These are phyloP conservation scores for Celoporthe dispersa DNA, from an alignment of 2,329 filamentous ascomycete genomes.

Conservation along the genomic window DNA sequence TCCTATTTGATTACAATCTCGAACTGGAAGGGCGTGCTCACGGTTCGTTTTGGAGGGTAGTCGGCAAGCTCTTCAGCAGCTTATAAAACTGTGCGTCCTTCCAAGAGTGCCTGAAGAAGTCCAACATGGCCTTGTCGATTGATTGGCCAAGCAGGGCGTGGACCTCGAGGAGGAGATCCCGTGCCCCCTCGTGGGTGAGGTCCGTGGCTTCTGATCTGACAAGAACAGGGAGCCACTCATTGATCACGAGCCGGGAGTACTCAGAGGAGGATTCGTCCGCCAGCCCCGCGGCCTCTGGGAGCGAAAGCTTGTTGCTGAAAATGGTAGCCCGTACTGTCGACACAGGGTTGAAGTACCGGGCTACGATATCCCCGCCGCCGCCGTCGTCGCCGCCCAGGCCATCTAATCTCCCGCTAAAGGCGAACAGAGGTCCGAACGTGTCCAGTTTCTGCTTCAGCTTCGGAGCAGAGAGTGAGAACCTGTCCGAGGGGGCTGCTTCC, in stretches of 20 bases:
- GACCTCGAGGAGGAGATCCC: constrained; percentile 14
- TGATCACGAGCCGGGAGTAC: constrained; percentile 9
- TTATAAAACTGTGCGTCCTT: not conserved
- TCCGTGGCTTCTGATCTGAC: constrained; percentile 17
- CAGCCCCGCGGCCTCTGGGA: not conserved
- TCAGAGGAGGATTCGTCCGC: not conserved
- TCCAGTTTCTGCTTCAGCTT: constrained; percentile 4
- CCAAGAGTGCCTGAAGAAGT: constrained; percentile 14
- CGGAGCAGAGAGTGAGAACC: constrained; percentile 1
- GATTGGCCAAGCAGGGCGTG: constrained; percentile 9
- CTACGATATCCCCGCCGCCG: not conserved
- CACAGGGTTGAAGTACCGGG: constrained; percentile 20
- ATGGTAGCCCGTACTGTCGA: constrained; percentile 18
- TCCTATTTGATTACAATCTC: no score
- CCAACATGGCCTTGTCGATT: constrained; percentile 14
- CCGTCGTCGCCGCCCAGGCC: not conserved
- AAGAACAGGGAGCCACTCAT: constrained; percentile 21
- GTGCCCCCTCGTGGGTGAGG: constrained; percentile 9
- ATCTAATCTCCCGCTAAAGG: constrained; percentile 12
- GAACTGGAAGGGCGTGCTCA: not conserved
- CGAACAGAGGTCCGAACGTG: constrained; percentile 6
- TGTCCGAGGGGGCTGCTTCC: not conserved
- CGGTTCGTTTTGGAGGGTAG: not conserved
- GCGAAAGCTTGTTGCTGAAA: constrained; percentile 1
- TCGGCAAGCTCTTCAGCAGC: constrained; percentile 10